Evolutionary conservation across 2,329 filamentous ascomycete species (phyloP).

Genomic region (Penicillium fuscoglaucum): DNA sequence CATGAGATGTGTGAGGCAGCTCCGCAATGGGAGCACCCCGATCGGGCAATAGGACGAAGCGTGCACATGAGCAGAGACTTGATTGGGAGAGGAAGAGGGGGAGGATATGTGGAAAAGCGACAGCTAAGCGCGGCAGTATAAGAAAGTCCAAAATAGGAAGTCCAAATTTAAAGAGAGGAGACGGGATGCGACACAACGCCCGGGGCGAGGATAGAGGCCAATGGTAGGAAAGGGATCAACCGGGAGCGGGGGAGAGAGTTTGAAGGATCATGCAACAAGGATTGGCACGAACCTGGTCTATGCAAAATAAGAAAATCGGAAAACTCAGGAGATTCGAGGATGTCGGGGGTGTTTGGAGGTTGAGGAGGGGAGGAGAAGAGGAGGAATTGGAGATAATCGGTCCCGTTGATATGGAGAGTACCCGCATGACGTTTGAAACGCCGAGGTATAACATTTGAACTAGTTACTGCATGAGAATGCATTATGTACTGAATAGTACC

Average conservation of each 20-base stretch:
- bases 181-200: slow-evolving; percentile 16
- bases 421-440: slow-evolving; percentile 5
- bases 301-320: neutral
- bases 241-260: slow-evolving; percentile 12
- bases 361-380: neutral
- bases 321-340: neutral
- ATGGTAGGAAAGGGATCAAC: slow-evolving; percentile 18
- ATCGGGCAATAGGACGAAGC: slow-evolving; percentile 10
- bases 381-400: slow-evolving; percentile 4
- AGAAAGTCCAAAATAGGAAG: slow-evolving; percentile 12
- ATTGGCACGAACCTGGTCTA: slow-evolving; percentile 18
- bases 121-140: slow-evolving; percentile 27
- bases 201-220: slow-evolving; percentile 6
- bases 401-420: neutral
- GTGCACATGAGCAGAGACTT: slow-evolving; percentile 12
- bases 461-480: neutral
- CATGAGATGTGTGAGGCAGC: slow-evolving; percentile 25
- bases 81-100: slow-evolving; percentile 17
- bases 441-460: neutral
- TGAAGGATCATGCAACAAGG: slow-evolving; percentile 15
- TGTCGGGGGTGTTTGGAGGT: neutral
- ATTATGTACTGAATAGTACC: neutral
- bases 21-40: slow-evolving; percentile 17
- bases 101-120: slow-evolving; percentile 4
- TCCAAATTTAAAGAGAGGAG: slow-evolving; percentile 6